These are phyloP conservation scores for Lachnellula arida DNA, from an alignment of 2,329 filamentous ascomycete species.

Conservation along the genomic window DNA sequence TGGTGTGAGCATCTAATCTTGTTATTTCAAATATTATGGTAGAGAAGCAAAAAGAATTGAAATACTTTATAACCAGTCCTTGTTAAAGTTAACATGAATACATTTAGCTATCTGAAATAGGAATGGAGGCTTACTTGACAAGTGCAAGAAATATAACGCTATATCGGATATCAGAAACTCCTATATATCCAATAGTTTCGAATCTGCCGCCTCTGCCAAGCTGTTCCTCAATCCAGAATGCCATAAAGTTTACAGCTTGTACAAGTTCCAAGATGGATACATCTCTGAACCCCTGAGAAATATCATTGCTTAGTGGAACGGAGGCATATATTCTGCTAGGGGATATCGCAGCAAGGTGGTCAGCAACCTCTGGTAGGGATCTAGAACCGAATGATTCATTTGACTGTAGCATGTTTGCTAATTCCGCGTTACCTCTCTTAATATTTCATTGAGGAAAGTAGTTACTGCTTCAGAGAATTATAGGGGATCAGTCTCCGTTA, in stretches of 20 bases:
- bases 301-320: background rate
- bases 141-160: slow-evolving; percentile 3
- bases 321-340: slow-evolving; percentile 4
- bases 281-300: slow-evolving; percentile 7
- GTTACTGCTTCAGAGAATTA: too few species aligned
- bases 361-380: slow-evolving; percentile 9
- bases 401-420: too few species aligned
- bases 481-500: too few species aligned
- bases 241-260: background rate
- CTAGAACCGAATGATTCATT: slow-evolving; percentile 24
- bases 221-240: background rate
- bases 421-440: too few species aligned
- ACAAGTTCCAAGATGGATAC: slow-evolving; percentile 4
- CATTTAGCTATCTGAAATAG: too few species aligned
- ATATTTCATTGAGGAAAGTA: too few species aligned
- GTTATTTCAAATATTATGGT: too few species aligned
- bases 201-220: background rate
- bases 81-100: too few species aligned
- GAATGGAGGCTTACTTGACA: too few species aligned
- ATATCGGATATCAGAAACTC: slow-evolving; percentile 7
- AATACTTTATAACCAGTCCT: slow-evolving; percentile 11
- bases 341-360: background rate
- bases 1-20: slow-evolving; percentile 1
- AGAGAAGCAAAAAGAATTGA: too few species aligned
- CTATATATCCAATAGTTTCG: slow-evolving; percentile 10